Evolutionary conservation across 139 green algal genomes (phyloP).

Genomic region (Chlorella vulgaris): DNA sequence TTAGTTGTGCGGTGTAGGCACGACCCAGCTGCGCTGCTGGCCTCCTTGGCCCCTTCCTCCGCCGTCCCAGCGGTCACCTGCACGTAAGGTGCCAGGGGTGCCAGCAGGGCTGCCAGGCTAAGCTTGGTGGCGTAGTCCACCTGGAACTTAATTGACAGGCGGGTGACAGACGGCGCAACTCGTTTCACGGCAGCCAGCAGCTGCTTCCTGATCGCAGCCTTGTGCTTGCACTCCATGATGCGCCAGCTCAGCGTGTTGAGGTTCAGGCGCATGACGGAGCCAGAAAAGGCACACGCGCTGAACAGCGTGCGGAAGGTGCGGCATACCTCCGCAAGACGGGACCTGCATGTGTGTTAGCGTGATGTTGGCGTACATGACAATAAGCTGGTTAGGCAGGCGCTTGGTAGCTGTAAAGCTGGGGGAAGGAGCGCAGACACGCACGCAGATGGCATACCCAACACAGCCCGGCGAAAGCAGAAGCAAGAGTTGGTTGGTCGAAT

Average conservation of each 20-base stretch:
- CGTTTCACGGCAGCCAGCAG: neutral
- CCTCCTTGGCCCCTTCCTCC: neutral
- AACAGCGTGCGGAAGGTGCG: constrained; percentile 20
- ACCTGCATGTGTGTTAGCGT: constrained; percentile 4
- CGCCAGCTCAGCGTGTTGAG: constrained; percentile 22
- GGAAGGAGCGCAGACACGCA: neutral
- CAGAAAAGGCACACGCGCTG: neutral
- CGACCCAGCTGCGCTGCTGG: neutral
- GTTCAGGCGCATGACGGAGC: neutral
- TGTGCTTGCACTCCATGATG: neutral
- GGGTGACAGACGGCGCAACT: neutral
- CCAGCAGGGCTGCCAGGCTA: neutral
- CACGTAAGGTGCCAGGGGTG: constrained; percentile 14
- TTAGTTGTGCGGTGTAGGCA: neutral
- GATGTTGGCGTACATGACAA: no score
- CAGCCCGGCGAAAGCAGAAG: neutral
- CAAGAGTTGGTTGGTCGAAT: no score
- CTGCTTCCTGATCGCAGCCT: neutral
- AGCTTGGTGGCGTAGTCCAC: neutral
- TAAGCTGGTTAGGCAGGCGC: no score
- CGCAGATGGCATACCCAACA: neutral
- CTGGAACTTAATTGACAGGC: neutral
- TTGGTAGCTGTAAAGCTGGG: neutral
- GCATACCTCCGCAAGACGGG: constrained; percentile 18
- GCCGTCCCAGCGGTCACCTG: neutral